Evolutionary conservation across 2,329 filamentous ascomycete species (phyloP).

Genomic region (Hymenoscyphus scutula): DNA sequence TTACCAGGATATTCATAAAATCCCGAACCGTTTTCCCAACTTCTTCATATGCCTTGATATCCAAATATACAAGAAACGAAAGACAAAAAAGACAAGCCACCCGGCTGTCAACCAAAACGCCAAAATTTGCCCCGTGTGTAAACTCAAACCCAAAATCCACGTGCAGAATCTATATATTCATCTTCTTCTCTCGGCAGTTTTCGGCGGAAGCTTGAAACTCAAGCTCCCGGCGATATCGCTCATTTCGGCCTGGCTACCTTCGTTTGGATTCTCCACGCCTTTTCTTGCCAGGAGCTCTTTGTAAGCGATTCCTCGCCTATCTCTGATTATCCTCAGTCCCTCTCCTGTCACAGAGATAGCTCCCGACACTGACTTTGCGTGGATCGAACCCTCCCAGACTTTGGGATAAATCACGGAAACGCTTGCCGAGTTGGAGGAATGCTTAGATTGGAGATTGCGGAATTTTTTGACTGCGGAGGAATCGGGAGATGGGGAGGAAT

Average conservation of each 20-base stretch:
- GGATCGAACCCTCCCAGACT: conserved; percentile 30
- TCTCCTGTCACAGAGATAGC: conserved; percentile 25
- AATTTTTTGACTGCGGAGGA: conserved; percentile 15
- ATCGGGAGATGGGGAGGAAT: neutral
- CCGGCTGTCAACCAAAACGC: no score
- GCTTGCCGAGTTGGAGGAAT: conserved; percentile 25
- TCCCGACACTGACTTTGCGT: conserved; percentile 28
- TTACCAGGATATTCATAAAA: no score
- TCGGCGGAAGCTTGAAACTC: conserved; percentile 18
- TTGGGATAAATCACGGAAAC: conserved; percentile 28
- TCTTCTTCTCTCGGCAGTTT: neutral
- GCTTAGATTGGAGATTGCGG: conserved; percentile 24
- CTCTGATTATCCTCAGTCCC: conserved; percentile 25
- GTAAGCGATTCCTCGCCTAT: conserved; percentile 24
- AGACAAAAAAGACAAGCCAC: no score
- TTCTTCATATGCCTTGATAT: no score
- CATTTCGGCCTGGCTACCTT: conserved; percentile 28
- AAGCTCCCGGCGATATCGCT: conserved; percentile 26
- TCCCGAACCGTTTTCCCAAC: no score
- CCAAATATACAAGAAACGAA: no score
- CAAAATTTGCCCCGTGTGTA: neutral
- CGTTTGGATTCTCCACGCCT: conserved; percentile 23
- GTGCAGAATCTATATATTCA: no score
- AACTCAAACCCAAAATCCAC: no score
- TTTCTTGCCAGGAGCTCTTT: conserved; percentile 28